phyloP scores from a whole-genome alignment of 179 eudicot genomes.

The Gypsophila paniculata region DNA sequence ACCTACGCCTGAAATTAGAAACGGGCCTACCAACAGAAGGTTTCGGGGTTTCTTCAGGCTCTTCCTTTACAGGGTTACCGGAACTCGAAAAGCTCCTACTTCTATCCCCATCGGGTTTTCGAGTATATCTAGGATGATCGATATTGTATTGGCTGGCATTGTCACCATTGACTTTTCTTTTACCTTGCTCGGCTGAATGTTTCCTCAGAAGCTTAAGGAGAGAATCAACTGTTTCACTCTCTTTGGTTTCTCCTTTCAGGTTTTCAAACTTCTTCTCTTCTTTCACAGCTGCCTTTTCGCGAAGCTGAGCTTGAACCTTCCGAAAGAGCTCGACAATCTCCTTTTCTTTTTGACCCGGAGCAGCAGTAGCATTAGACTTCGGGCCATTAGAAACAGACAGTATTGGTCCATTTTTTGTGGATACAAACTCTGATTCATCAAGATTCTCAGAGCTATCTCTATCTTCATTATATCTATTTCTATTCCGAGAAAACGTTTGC shows the following conservation, averaged over 20 bases:
- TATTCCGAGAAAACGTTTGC: constrained; percentile 47
- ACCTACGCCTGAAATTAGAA: constrained; percentile 69
- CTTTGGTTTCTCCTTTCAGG: constrained; percentile 52
- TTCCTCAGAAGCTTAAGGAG: constrained; percentile 73
- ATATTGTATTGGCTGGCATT: constrained; percentile 34
- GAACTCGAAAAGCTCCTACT: constrained; percentile 31
- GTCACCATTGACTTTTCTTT: constrained; percentile 41
- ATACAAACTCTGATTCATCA: constrained; percentile 64
- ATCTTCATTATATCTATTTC: constrained; percentile 62
- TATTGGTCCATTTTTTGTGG: constrained; percentile 66
- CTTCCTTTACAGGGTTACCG: constrained; percentile 27
- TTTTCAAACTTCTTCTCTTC: constrained; percentile 64
- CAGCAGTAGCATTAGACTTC: constrained; percentile 55
- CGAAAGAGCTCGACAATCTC: constrained; percentile 79
- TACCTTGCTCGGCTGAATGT: constrained; percentile 68
- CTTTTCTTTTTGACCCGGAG: constrained; percentile 73
- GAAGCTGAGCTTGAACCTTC: constrained; percentile 74
- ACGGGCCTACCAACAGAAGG: constrained; percentile 50
- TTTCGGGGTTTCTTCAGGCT: constrained; percentile 35
- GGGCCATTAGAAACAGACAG: constrained; percentile 46
- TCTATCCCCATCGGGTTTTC: constrained; percentile 38
- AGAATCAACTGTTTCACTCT: constrained; percentile 71
- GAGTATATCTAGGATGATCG: constrained; percentile 42
- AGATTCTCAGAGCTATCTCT: constrained; percentile 52
- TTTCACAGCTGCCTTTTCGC: constrained; percentile 60